phyloP scores from a whole-genome alignment of 805 yeast species.

The Kodamaea kaohsiungensis region DNA sequence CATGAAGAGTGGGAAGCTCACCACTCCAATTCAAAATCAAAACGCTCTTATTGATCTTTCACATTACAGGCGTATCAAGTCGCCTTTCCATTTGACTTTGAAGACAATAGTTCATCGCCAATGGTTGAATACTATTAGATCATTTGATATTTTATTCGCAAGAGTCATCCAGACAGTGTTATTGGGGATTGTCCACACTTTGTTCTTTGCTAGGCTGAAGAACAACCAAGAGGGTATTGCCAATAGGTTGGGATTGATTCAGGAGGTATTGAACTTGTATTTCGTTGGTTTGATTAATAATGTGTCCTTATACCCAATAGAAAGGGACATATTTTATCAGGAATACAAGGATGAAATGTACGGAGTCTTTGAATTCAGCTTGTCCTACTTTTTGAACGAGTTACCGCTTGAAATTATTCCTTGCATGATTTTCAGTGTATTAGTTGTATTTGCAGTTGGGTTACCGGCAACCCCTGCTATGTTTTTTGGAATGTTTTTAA shows the following conservation, averaged over 20 bases:
- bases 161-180: conserved; percentile 65
- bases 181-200: conserved; percentile 62
- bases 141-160: conserved; percentile 59
- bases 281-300: conserved; percentile 81
- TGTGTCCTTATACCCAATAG: conserved; percentile 71
- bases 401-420: conserved; percentile 68
- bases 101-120: conserved; percentile 35
- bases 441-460: conserved; percentile 72
- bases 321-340: conserved; percentile 73
- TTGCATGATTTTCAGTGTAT: conserved; percentile 55
- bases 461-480: conserved; percentile 65
- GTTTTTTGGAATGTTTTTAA: conserved; percentile 64
- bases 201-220: conserved; percentile 55
- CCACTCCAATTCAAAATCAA: conserved; percentile 12
- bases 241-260: conserved; percentile 74
- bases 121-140: conserved; percentile 33
- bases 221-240: conserved; percentile 50
- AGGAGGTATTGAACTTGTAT: conserved; percentile 69
- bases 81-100: conserved; percentile 29
- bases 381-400: conserved; percentile 60
- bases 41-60: conserved; percentile 36
- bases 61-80: conserved; percentile 36
- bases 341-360: conserved; percentile 76
- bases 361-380: conserved; percentile 62
- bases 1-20: conserved; percentile 15